These are phyloP conservation scores for Delitschia confertaspora DNA, from an alignment of 495 filamentous ascomycete genomes.

Conservation along the genomic window DNA sequence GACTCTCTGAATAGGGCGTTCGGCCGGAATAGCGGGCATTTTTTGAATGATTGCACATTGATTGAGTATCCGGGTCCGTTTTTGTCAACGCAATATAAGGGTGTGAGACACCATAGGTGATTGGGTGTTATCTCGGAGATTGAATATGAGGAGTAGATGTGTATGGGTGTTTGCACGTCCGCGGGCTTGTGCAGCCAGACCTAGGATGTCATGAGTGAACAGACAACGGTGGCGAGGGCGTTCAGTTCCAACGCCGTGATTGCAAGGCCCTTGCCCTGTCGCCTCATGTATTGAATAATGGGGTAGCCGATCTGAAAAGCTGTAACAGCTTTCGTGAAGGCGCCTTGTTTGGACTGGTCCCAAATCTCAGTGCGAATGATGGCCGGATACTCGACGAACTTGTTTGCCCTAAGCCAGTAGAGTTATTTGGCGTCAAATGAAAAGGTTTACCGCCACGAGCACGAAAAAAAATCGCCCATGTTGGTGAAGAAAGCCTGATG, in stretches of 20 bases:
- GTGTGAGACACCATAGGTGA: slow-evolving; percentile 3
- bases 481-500: slow-evolving; percentile 34
- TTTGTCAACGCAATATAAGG: slow-evolving; percentile 11
- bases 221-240: slow-evolving; percentile 10
- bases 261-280: background rate
- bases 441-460: slow-evolving; percentile 22
- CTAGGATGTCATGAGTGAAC: slow-evolving; percentile 13
- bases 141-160: slow-evolving; percentile 7
- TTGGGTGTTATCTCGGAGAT: slow-evolving; percentile 5
- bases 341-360: slow-evolving; percentile 29
- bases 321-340: slow-evolving; percentile 24
- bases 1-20: slow-evolving; percentile 12
- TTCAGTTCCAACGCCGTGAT: slow-evolving; percentile 17
- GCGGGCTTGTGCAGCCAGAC: slow-evolving; percentile 21
- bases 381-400: slow-evolving; percentile 18
- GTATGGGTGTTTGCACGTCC: slow-evolving; percentile 8
- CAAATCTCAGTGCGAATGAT: slow-evolving; percentile 16
- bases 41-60: slow-evolving; percentile 15
- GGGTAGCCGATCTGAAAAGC: slow-evolving; percentile 28
- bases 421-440: slow-evolving; percentile 28
- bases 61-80: slow-evolving; percentile 16
- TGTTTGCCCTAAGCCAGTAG: slow-evolving; percentile 22
- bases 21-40: slow-evolving; percentile 10
- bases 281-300: slow-evolving; percentile 17
- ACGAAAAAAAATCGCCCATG: slow-evolving; percentile 31